Evolutionary conservation across 805 yeast species (phyloP).

Genomic region (Kregervanrija fluxuum): DNA sequence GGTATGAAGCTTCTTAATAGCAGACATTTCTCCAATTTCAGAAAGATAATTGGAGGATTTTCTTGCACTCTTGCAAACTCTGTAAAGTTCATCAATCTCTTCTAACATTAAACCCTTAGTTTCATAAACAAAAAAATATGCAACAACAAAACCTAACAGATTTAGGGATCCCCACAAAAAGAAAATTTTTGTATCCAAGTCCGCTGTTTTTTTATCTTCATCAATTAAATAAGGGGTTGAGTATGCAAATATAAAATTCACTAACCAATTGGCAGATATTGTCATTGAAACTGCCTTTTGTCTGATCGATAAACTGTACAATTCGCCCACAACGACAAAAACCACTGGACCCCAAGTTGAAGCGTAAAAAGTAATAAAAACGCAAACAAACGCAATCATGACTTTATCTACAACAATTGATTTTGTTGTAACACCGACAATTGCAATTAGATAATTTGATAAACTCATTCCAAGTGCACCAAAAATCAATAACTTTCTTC

Average conservation of each 20-base stretch:
- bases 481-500: constrained; percentile 57
- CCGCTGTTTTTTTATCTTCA: constrained; percentile 59
- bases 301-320: constrained; percentile 65
- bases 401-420: constrained; percentile 44
- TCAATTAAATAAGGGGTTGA: constrained; percentile 71
- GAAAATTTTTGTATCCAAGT: constrained; percentile 64
- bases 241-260: constrained; percentile 67
- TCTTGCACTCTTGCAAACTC: constrained; percentile 48
- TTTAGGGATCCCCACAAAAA: constrained; percentile 76
- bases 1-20: background rate
- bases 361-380: constrained; percentile 71
- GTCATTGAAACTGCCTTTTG: constrained; percentile 72
- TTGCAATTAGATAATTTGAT: constrained; percentile 64
- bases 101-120: constrained; percentile 76
- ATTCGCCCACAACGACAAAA: constrained; percentile 65
- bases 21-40: background rate
- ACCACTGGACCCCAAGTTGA: constrained; percentile 79
- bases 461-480: constrained; percentile 77
- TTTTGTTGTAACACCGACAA: constrained; percentile 44
- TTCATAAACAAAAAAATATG: constrained; percentile 65
- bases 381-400: constrained; percentile 58
- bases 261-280: constrained; percentile 76
- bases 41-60: constrained; percentile 38
- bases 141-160: constrained; percentile 49
- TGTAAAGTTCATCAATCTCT: constrained; percentile 72